These are phyloP conservation scores for Isatis tinctoria DNA, from an alignment of 345 rosid species.

Conservation along the genomic window DNA sequence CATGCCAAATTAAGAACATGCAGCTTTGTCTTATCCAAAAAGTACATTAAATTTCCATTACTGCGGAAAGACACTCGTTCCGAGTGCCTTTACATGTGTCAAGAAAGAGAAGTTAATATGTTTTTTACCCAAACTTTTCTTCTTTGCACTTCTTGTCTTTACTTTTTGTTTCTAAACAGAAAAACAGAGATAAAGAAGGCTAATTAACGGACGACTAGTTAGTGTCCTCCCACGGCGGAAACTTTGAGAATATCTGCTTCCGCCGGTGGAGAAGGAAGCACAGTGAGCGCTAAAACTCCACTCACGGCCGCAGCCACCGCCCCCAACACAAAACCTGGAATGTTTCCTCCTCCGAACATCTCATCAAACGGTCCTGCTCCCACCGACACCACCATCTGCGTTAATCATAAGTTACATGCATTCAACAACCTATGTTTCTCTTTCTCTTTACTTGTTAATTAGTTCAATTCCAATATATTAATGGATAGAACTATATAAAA, in stretches of 20 bases:
- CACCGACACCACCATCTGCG: constrained; percentile 70
- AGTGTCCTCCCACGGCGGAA: constrained; percentile 16
- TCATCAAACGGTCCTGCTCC: constrained; percentile 65
- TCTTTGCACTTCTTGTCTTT: background rate
- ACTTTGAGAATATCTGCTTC: constrained; percentile 31
- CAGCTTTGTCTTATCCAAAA: too few species aligned
- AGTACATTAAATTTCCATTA: too few species aligned
- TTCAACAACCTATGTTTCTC: background rate
- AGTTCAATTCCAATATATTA: background rate
- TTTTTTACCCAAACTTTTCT: background rate
- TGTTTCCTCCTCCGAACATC: constrained; percentile 76
- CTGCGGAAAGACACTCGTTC: background rate
- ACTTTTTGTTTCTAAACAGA: background rate
- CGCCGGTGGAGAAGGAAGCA: constrained; percentile 69
- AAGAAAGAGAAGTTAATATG: background rate
- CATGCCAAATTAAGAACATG: too few species aligned
- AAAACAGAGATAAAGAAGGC: background rate
- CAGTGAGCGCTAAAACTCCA: constrained; percentile 45
- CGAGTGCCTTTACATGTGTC: constrained; percentile 15
- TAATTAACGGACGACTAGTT: background rate
- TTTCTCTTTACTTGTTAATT: background rate
- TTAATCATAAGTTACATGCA: background rate
- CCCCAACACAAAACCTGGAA: constrained; percentile 61
- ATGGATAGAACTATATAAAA: background rate
- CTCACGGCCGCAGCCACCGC: constrained; percentile 61